Percentiles rank a stretch among this genome's conserved stretches.
These are phyloP conservation scores for Thuja plicata DNA, from an alignment of 83 land plant species.

Conservation along the genomic window DNA sequence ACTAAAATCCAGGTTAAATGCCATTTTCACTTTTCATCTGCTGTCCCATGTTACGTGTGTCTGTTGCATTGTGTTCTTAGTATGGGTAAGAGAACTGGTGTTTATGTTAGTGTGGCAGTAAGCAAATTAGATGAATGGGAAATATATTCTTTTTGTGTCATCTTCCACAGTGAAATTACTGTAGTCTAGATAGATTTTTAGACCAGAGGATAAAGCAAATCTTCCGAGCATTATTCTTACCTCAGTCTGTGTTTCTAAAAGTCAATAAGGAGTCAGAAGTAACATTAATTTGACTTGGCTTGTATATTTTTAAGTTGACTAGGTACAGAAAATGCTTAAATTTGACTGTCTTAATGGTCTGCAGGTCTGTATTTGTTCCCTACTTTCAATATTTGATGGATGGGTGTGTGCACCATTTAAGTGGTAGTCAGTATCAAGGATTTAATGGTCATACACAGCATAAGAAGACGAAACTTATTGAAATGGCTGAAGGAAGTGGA, in stretches of 20 bases:
- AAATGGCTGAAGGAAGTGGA: background rate
- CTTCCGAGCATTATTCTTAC: background rate
- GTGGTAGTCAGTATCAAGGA: slow-evolving; percentile 29
- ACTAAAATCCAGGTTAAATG: too few relatives aligned
- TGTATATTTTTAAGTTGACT: background rate
- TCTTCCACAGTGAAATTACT: background rate
- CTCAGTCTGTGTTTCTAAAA: background rate
- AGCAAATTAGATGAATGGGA: too few relatives aligned
- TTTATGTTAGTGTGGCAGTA: too few relatives aligned
- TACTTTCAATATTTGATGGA: slow-evolving; percentile 86
- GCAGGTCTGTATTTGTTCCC: slow-evolving; percentile 93
- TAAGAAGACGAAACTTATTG: slow-evolving; percentile 53
- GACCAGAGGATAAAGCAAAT: background rate
- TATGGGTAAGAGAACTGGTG: too few relatives aligned
- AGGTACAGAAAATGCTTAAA: slow-evolving; percentile 1
- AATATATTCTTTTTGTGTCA: too few relatives aligned
- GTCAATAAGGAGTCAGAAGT: background rate
- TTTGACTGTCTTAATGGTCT: slow-evolving; percentile 6
- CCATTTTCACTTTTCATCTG: too few relatives aligned
- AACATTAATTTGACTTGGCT: background rate
- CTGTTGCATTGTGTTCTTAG: too few relatives aligned
- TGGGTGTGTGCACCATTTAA: slow-evolving; percentile 54
- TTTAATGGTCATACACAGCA: slow-evolving; percentile 13
- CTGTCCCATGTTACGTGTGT: too few relatives aligned
- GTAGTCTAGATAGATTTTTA: background rate